Evolutionary conservation across 306 rosid species (phyloP), one percentile per base, ranked within the genome.

Genomic region (Medicago truncatula): DNA sequence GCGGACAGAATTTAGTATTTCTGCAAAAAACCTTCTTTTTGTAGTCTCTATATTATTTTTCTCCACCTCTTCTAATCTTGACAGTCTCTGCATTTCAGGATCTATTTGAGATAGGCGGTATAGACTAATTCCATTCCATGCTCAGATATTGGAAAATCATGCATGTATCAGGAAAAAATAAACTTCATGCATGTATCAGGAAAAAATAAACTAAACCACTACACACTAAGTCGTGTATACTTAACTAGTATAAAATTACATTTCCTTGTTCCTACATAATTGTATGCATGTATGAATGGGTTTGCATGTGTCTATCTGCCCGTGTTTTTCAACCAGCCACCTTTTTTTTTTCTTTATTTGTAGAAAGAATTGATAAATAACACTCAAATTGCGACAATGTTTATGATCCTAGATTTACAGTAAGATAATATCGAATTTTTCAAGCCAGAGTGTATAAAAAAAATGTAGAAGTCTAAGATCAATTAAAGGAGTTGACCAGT

Each of bases 51-150:
- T 78, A 21, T 87, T 90, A 79, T 86, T 92, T 79, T 91, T 96
- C 83, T 92, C 92, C 86, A 86, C 93, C 83, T 92, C 99, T 85
- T 88, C 92, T 78, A 92, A 80, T 84, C 97, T 90, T 81, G 97
- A 90, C 50, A 90, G 67, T 83, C 96, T 91, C 97, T 96, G 99
- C 93, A 90, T 73, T 70, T 59, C 67, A 78, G 79, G 78, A 61
- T 76, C 76, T 67, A 57, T 72, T 57, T 47, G 71, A 60, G 56
- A 83, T 81, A 71, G 78, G 78, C 61, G 76, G 85, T 71, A 34
- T 28, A 66, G 60, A 71, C 61, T 54, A 65, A 12, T 47, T 75
- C 64, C 15, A 71, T 56, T 61, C 66, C 68, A 69, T 57, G 9
- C 64, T 54, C 74, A 78, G 44, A 49, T 11, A 81, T 70, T 69